phyloP scores from a whole-genome alignment of 176 grass and related monocot species.

The Zea luxurians region DNA sequence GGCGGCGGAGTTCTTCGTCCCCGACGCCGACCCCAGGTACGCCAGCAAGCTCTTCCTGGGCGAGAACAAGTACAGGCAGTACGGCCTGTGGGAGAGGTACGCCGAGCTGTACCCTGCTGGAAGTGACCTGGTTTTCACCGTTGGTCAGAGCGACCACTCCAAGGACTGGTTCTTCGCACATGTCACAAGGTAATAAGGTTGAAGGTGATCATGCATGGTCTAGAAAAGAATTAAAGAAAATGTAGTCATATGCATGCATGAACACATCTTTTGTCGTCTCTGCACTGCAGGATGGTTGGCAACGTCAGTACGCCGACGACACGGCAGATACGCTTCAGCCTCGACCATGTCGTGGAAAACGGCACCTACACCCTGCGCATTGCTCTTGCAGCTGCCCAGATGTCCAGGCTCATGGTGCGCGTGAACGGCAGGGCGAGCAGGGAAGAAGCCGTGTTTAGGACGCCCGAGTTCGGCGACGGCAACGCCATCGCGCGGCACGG shows the following conservation, averaged over 20 bases:
- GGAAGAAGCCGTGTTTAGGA: conserved; percentile 27
- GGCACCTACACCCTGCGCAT: conserved; percentile 51
- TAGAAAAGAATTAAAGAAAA: too few relatives aligned
- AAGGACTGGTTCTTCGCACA: conserved; percentile 90
- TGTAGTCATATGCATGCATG: too few relatives aligned
- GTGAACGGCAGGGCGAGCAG: neutral
- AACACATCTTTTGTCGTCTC: too few relatives aligned
- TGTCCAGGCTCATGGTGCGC: conserved; percentile 26
- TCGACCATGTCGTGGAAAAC: conserved; percentile 3
- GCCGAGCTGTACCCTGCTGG: conserved; percentile 48
- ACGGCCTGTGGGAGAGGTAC: conserved; percentile 89
- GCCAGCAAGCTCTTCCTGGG: conserved; percentile 39
- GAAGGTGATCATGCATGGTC: too few relatives aligned
- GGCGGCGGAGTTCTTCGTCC: conserved; percentile 70
- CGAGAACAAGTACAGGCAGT: conserved; percentile 56
- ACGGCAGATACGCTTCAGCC: conserved; percentile 49
- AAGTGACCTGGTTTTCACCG: conserved; percentile 46
- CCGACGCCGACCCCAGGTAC: conserved; percentile 53
- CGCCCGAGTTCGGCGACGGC: conserved; percentile 46
- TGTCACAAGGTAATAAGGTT: conserved; percentile 49
- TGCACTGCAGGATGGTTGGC: conserved; percentile 29
- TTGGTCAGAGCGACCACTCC: conserved; percentile 52
- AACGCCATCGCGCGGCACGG: conserved; percentile 73
- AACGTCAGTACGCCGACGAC: conserved; percentile 25
- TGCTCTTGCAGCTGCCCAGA: conserved; percentile 46